phyloP scores from a whole-genome alignment of 768 basidiomycete genomes.

The Hemileccinum impolitum region DNA sequence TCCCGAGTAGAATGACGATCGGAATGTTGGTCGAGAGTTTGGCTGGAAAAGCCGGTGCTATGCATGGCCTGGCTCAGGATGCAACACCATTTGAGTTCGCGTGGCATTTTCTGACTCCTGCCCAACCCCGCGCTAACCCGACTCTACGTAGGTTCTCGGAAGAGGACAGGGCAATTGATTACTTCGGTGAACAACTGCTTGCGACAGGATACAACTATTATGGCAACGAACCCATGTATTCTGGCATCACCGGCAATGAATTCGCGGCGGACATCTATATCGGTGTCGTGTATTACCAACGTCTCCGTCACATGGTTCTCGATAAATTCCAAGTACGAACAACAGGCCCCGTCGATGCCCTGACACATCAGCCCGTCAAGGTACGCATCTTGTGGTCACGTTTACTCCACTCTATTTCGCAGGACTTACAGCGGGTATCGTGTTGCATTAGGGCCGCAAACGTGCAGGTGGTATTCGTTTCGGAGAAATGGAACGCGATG shows the following conservation, averaged over 20 bases:
- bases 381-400: slow-evolving; percentile 38
- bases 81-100: slow-evolving; percentile 96
- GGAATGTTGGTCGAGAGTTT: slow-evolving; percentile 99
- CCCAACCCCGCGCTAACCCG: slow-evolving; percentile 9
- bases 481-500: slow-evolving; percentile 99
- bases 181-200: slow-evolving; percentile 93
- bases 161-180: slow-evolving; percentile 94
- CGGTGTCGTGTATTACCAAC: slow-evolving; percentile 98
- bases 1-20: slow-evolving; percentile 99
- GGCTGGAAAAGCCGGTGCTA: slow-evolving; percentile 98
- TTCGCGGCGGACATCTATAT: slow-evolving; percentile 99
- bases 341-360: slow-evolving; percentile 92
- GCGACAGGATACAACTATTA: slow-evolving; percentile 98
- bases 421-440: slow-evolving; percentile 3
- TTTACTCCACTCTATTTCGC: not conserved
- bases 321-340: slow-evolving; percentile 99
- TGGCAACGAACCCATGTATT: slow-evolving; percentile 99
- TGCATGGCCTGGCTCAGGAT: slow-evolving; percentile 98
- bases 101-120: slow-evolving; percentile 2
- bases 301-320: slow-evolving; percentile 97
- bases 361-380: slow-evolving; percentile 97
- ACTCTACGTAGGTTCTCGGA: slow-evolving; percentile 73
- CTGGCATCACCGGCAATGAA: slow-evolving; percentile 97
- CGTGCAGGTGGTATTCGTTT: slow-evolving; percentile 98
- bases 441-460: slow-evolving; percentile 78